phyloP scores from a whole-genome alignment of 768 basidiomycete species.

The Pilatotrama ljubarskyi region DNA sequence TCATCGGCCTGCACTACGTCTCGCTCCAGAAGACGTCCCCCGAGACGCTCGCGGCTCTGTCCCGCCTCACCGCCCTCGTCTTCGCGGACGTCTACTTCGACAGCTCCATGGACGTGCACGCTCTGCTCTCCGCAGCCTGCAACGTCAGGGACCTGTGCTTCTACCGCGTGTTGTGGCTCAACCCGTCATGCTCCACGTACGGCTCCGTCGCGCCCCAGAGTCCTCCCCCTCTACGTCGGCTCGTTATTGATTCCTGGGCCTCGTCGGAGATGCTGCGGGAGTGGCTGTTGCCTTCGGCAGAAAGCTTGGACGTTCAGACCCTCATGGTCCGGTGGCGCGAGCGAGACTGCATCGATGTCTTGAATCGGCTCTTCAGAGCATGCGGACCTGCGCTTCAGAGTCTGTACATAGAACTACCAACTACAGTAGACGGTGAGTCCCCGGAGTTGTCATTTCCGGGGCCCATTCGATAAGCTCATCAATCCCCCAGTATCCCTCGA shows the following conservation, averaged over 20 bases:
- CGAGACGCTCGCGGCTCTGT: constrained; percentile 7
- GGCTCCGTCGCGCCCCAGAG: not conserved
- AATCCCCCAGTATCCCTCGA: constrained; percentile 5
- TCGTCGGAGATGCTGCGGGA: constrained; percentile 9
- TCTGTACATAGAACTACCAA: constrained; percentile 19
- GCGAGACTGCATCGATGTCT: constrained; percentile 12
- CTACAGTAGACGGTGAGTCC: constrained; percentile 7
- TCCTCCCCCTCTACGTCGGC: constrained; percentile 6
- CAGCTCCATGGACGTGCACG: constrained; percentile 11
- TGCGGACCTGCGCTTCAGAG: constrained; percentile 13
- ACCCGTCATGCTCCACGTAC: not conserved
- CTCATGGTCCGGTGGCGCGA: constrained; percentile 19
- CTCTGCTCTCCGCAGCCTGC: constrained; percentile 15
- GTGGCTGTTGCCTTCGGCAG: constrained; percentile 13
- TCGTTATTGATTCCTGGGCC: constrained; percentile 21
- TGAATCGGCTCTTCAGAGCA: constrained; percentile 13
- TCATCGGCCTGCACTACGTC: constrained; percentile 15
- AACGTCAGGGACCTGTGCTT: constrained; percentile 10
- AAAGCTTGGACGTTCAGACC: constrained; percentile 4
- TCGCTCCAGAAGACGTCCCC: constrained; percentile 6
- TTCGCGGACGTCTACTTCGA: constrained; percentile 23
- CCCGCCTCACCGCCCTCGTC: constrained; percentile 11
- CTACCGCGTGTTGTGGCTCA: constrained; percentile 20
- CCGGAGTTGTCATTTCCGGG: not conserved
- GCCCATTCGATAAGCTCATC: not conserved